phyloP scores from a whole-genome alignment of 192 early-diverging fungal species.

The Entomortierella lignicola region DNA sequence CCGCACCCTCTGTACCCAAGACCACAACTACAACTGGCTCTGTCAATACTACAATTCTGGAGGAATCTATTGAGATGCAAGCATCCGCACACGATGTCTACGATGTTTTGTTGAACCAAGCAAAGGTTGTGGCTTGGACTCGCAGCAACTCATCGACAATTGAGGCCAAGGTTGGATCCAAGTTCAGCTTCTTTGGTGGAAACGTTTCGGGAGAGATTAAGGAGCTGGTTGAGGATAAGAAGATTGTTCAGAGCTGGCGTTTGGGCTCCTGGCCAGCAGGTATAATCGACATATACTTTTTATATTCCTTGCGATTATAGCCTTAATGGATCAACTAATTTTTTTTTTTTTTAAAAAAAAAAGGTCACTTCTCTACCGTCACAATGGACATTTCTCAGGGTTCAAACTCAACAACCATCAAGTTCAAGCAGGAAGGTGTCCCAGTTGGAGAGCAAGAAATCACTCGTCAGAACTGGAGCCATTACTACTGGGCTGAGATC shows the following conservation, averaged over 20 bases:
- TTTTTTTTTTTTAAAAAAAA: no score
- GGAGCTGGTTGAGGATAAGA: constrained; percentile 78
- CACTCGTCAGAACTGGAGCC: constrained; percentile 88
- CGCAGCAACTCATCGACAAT: constrained; percentile 73
- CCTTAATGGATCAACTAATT: no score
- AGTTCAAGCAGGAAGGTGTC: constrained; percentile 84
- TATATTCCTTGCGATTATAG: constrained; percentile 8
- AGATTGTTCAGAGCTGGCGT: constrained; percentile 90
- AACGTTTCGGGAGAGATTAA: constrained; percentile 85
- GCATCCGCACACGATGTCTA: constrained; percentile 85
- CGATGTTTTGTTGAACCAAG: constrained; percentile 81
- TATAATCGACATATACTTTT: constrained; percentile 11
- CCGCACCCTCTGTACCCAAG: constrained; percentile 5
- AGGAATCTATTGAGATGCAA: constrained; percentile 85
- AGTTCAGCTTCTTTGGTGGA: constrained; percentile 87
- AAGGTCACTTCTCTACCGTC: constrained; percentile 89
- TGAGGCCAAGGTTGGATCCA: constrained; percentile 66
- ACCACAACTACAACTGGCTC: constrained; percentile 32
- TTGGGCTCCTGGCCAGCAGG: constrained; percentile 85
- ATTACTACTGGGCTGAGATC: constrained; percentile 95
- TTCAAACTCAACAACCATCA: constrained; percentile 71
- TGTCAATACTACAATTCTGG: constrained; percentile 73
- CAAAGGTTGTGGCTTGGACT: constrained; percentile 83
- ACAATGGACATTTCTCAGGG: constrained; percentile 79
- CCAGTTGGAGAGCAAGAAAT: constrained; percentile 90